phyloP scores from a whole-genome alignment of 768 basidiomycete genomes.

The Mycena vitilis region DNA sequence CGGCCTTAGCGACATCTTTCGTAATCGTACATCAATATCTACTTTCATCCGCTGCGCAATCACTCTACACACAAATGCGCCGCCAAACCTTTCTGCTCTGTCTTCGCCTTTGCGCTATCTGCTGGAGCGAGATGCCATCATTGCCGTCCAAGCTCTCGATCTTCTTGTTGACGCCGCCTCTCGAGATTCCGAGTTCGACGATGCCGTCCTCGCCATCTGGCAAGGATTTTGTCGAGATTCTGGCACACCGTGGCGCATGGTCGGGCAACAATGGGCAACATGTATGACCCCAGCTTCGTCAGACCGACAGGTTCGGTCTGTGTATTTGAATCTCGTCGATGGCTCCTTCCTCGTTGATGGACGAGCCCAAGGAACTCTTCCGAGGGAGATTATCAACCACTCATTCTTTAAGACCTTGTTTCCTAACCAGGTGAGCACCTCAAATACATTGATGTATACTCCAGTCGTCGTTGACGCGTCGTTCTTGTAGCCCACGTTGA shows the following conservation, averaged over 20 bases:
- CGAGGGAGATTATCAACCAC: slow-evolving; percentile 46
- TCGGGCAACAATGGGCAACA: slow-evolving; percentile 44
- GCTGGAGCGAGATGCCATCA: slow-evolving; percentile 10
- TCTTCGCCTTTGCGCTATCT: slow-evolving; percentile 17
- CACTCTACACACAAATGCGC: slow-evolving; percentile 33
- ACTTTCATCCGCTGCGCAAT: slow-evolving; percentile 49
- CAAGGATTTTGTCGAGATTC: slow-evolving; percentile 21
- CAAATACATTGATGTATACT: no score
- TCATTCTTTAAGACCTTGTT: slow-evolving; percentile 38
- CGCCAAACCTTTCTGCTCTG: not conserved
- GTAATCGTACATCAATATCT: slow-evolving; percentile 39
- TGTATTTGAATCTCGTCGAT: slow-evolving; percentile 54
- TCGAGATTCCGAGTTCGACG: slow-evolving; percentile 2
- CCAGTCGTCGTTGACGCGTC: not conserved
- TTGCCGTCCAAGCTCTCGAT: slow-evolving; percentile 2
- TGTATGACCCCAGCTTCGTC: slow-evolving; percentile 35
- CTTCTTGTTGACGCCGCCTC: not conserved
- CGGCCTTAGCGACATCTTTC: slow-evolving; percentile 34
- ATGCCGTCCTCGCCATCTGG: slow-evolving; percentile 7
- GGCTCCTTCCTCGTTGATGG: slow-evolving; percentile 57
- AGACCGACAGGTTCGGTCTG: slow-evolving; percentile 38
- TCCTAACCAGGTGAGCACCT: slow-evolving; percentile 12
- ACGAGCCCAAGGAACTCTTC: slow-evolving; percentile 52
- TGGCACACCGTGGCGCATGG: slow-evolving; percentile 1
- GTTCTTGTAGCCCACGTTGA: not conserved